These are phyloP conservation scores for Saccharata proteae DNA, from an alignment of 2,329 filamentous ascomycete species.

Conservation along the genomic window DNA sequence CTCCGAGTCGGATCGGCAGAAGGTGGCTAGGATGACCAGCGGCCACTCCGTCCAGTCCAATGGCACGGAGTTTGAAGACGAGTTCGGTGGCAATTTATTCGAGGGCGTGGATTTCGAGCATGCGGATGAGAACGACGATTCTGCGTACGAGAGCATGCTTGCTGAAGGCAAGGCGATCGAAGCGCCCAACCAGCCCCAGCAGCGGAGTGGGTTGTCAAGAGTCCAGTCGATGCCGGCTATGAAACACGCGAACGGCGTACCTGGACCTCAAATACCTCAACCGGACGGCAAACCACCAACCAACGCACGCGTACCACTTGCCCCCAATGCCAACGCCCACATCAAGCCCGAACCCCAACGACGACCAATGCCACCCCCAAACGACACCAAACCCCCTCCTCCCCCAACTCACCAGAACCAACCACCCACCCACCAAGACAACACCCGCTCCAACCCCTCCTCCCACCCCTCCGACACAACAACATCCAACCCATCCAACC, in stretches of 20 bases:
- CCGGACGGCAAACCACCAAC: constrained; percentile 13
- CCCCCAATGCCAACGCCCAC: constrained; percentile 7
- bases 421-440: constrained; percentile 15
- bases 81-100: constrained; percentile 42
- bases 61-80: constrained; percentile 39
- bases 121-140: constrained; percentile 4
- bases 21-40: constrained; percentile 14
- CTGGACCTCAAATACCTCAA: constrained; percentile 15
- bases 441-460: too few relatives aligned
- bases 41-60: constrained; percentile 23
- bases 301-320: constrained; percentile 9
- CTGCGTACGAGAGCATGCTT: constrained; percentile 8
- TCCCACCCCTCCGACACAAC: too few relatives aligned
- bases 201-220: constrained; percentile 10
- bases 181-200: constrained; percentile 9
- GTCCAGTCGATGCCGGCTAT: constrained; percentile 16
- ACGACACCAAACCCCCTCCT: constrained; percentile 17
- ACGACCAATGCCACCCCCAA: constrained; percentile 12
- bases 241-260: constrained; percentile 9
- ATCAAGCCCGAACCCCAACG: background rate
- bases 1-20: constrained; percentile 12
- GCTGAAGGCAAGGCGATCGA: background rate
- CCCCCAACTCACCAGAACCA: constrained; percentile 13
- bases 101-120: constrained; percentile 37
- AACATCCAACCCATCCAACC: too few relatives aligned